Percentiles rank a stretch among this genome's conserved stretches.
phyloP scores from a whole-genome alignment of 768 basidiomycete genomes.

The Plicaturopsis crispa region DNA sequence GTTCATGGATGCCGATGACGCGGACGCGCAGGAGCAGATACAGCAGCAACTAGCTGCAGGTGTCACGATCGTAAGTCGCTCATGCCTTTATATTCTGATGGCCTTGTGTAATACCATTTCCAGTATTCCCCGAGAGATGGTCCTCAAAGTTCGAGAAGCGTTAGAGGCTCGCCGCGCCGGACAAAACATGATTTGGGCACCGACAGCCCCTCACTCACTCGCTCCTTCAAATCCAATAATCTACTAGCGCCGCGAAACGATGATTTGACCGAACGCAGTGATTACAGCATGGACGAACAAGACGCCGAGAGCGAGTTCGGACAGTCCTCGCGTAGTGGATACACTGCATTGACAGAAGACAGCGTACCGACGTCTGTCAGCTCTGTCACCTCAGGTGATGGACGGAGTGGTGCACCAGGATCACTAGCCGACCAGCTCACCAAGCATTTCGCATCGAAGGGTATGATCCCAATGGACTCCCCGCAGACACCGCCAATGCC shows the following conservation, averaged over 20 bases:
- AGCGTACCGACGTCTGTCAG: conserved; percentile 50
- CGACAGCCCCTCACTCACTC: conserved; percentile 29
- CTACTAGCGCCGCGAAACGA: conserved; percentile 36
- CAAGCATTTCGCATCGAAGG: conserved; percentile 47
- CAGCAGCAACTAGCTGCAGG: conserved; percentile 78
- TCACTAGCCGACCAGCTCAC: conserved; percentile 57
- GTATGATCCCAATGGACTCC: conserved; percentile 29
- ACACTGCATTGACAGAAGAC: conserved; percentile 49
- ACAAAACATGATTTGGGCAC: conserved; percentile 27
- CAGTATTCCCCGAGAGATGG: conserved; percentile 62
- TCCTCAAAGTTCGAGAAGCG: conserved; percentile 61
- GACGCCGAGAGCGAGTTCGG: conserved; percentile 54
- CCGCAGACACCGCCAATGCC: conserved; percentile 25
- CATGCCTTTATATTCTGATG: background rate
- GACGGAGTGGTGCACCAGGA: conserved; percentile 30
- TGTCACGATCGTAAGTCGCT: conserved; percentile 51
- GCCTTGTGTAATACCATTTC: conserved; percentile 1
- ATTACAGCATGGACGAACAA: conserved; percentile 35
- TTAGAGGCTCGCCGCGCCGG: conserved; percentile 61
- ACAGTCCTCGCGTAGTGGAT: conserved; percentile 44
- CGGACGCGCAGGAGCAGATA: conserved; percentile 77
- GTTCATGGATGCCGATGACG: conserved; percentile 87
- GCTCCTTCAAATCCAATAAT: conserved; percentile 30
- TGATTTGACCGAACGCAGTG: conserved; percentile 32
- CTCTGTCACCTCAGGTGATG: conserved; percentile 34